These are phyloP conservation scores for Nakataea oryzae DNA, from an alignment of 2,329 filamentous ascomycete genomes.

Conservation along the genomic window DNA sequence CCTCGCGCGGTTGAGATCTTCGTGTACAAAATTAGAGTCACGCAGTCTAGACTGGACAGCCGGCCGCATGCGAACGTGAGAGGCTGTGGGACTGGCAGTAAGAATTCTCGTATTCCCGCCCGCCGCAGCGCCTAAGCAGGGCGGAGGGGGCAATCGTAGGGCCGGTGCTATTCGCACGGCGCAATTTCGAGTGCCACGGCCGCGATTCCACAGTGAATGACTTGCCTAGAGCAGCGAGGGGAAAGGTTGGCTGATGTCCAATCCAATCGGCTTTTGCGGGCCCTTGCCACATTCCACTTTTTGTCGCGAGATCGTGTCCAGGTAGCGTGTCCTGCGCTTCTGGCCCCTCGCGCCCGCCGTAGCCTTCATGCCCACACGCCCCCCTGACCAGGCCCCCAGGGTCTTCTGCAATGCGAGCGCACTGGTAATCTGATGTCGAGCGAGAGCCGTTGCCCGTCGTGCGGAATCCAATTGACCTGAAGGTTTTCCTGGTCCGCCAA, in stretches of 20 bases:
- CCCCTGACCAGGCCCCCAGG: background rate
- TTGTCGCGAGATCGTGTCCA: background rate
- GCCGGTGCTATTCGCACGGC: background rate
- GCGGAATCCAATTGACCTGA: background rate
- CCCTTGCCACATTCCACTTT: background rate
- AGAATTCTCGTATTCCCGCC: background rate
- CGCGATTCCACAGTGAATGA: background rate
- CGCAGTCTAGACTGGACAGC: background rate
- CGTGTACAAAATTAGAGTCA: background rate
- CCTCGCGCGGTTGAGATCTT: background rate
- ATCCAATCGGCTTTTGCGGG: background rate
- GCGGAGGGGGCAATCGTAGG: background rate
- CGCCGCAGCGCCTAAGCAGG: background rate
- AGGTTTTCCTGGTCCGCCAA: background rate
- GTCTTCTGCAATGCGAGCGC: background rate
- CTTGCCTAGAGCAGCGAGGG: background rate
- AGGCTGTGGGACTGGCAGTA: background rate
- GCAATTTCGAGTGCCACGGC: background rate
- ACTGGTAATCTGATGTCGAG: background rate
- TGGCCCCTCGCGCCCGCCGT: background rate
- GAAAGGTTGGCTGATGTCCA: background rate
- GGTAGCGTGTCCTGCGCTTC: background rate
- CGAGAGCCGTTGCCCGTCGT: background rate
- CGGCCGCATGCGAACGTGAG: background rate
- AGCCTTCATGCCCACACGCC: background rate